Percentiles rank a stretch among this genome's conserved stretches.
Conservation (phyloP, 179 eudicot species). For the Actinidia chinensis region DNA sequence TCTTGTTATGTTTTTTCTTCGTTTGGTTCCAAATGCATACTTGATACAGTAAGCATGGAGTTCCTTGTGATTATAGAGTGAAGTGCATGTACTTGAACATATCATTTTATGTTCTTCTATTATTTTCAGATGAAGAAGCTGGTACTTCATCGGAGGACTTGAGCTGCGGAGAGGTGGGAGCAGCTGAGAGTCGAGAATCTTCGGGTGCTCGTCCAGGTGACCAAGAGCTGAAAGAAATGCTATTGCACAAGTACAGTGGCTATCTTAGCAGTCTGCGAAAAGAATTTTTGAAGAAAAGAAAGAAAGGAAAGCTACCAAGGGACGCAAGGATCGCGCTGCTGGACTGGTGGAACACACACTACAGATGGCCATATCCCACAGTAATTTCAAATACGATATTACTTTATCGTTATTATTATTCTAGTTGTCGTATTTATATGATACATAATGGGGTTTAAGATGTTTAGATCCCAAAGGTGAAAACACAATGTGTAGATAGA, state of each 20-base stretch:
- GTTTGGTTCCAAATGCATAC: not conserved
- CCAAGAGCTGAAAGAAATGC: slow-evolving; percentile 39
- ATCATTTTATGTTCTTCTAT: not conserved
- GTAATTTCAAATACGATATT: slow-evolving; percentile 34
- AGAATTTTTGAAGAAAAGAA: slow-evolving; percentile 82
- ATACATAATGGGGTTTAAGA: not conserved
- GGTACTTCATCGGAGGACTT: slow-evolving; percentile 39
- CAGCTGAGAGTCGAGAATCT: slow-evolving; percentile 32
- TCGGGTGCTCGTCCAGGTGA: slow-evolving; percentile 23
- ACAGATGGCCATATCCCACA: slow-evolving; percentile 96
- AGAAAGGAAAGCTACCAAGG: slow-evolving; percentile 89
- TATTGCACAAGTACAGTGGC: slow-evolving; percentile 49
- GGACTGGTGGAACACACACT: slow-evolving; percentile 94
- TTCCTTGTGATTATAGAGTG: not conserved
- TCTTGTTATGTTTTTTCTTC: not conserved
- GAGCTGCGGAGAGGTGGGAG: slow-evolving; percentile 35
- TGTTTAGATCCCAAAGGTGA: not conserved
- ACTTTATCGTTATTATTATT: not conserved
- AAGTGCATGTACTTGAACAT: not conserved
- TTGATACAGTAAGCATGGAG: not conserved
- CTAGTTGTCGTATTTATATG: not conserved
- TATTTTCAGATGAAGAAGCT: slow-evolving; percentile 33
- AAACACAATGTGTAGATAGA: not conserved
- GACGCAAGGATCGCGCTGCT: slow-evolving; percentile 70
- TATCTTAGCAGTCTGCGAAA: slow-evolving; percentile 62